Evolutionary conservation across 2,329 filamentous ascomycete species (phyloP).

Genomic region (Teratosphaeria zuluensis): DNA sequence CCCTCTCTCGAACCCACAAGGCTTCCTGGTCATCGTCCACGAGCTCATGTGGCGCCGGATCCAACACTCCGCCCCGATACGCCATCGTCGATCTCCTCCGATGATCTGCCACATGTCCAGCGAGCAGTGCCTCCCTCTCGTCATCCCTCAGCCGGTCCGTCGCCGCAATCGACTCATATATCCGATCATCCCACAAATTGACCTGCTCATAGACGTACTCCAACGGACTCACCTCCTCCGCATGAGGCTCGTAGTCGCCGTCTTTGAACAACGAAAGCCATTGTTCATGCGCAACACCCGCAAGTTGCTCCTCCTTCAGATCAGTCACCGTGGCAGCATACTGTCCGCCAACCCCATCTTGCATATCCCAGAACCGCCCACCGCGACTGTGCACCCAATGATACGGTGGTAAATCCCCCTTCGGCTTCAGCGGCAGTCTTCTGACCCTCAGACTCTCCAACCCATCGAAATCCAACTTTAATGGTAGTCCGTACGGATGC

Average conservation of each 20-base stretch:
- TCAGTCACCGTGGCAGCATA: slow-evolving; percentile 14
- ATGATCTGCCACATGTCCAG: background rate
- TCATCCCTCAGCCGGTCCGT: background rate
- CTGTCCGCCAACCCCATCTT: slow-evolving; percentile 18
- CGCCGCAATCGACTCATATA: slow-evolving; percentile 8
- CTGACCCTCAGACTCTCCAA: slow-evolving; percentile 35
- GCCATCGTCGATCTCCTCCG: background rate
- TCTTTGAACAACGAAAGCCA: slow-evolving; percentile 3
- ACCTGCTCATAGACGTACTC: slow-evolving; percentile 3
- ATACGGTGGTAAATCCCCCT: background rate
- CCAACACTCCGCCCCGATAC: background rate
- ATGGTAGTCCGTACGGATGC: slow-evolving; percentile 14
- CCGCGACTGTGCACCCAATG: slow-evolving; percentile 21
- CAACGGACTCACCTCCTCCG: background rate
- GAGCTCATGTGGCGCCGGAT: background rate
- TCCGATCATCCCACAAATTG: slow-evolving; percentile 10
- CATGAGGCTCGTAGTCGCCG: background rate
- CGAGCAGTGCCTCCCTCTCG: background rate
- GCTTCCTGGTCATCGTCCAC: background rate
- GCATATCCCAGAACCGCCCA: slow-evolving; percentile 4
- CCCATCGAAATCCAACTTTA: slow-evolving; percentile 18
- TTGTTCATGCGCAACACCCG: slow-evolving; percentile 7
- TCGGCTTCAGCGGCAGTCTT: slow-evolving; percentile 25
- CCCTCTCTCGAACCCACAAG: slow-evolving; percentile 7
- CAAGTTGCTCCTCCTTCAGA: slow-evolving; percentile 4